Base-by-base conservation (phyloP, 2,329 filamentous ascomycete species). In the Amylocarpus encephaloides region DNA sequence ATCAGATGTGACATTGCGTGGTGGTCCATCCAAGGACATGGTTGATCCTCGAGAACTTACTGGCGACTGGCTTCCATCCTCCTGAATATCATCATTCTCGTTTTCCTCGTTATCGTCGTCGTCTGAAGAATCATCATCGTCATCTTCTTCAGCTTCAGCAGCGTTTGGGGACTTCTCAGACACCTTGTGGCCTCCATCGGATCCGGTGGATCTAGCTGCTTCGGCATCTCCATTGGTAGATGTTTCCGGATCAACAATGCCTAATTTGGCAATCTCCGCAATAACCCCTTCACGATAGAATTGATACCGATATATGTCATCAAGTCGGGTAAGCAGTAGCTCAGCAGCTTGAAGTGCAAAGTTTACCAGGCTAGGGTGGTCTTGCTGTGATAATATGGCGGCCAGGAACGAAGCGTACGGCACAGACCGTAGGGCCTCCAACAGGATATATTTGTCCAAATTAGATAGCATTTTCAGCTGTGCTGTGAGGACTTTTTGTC, bases 401-500 rank as follows among this genome's bases (percentile, higher is more conserved):
- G 93, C 93, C 29, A 98, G 71, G 66, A 95, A 96, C 0, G 94
- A 98, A 2, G 93, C 90, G 68, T 97, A 98, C 0, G 93, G 88
- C 1, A 98, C 91, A 13, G 88, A 80, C 22, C 85, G 85, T 29
- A 98, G 71, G 7, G 92, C 86, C 61, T 96, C 92, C 54, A 88
- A 79, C 3, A 98, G 78, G 45, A 98, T 89, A 34, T 79, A 76
- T 39, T 82, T 83, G 60, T 96, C 89, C n/a, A 98, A 72, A 58
- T 96, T 95, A 11, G 90, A 95, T 9, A 98, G 78, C 89, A 98
- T 97, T 71, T 97, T 97, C 40, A 97, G 73, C 64, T 98, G 93
- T n/a, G 92, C 93, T 16, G 83, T 88, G 32, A 98, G 76, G 2
- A 98, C 93, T 70, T 95, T 96, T 65, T 97, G 89, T 18, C 94